A percentile compares a stretch with the other conserved stretches of the same genome.
phyloP scores from a whole-genome alignment of 805 yeast species.

The Ogataea naganishii region DNA sequence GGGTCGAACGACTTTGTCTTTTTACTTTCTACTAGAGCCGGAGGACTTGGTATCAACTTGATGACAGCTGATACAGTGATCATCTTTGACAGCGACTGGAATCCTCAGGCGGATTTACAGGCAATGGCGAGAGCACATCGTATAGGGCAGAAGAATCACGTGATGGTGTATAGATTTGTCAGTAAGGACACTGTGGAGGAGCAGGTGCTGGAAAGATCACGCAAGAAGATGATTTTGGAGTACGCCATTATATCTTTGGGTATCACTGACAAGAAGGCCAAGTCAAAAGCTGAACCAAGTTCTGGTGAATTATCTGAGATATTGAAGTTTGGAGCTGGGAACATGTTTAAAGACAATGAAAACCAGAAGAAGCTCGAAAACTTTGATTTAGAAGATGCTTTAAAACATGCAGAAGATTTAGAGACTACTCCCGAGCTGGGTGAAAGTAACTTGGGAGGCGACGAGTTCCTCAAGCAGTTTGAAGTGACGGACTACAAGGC shows the following conservation, averaged over 20 bases:
- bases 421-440: constrained; percentile 93
- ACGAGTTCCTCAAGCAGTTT: constrained; percentile 92
- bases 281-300: constrained; percentile 64
- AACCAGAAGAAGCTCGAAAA: constrained; percentile 95
- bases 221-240: constrained; percentile 96
- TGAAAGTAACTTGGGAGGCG: constrained; percentile 97
- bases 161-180: constrained; percentile 95
- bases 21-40: constrained; percentile 90
- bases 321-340: constrained; percentile 95
- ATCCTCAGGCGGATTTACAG: constrained; percentile 97
- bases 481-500: constrained; percentile 99
- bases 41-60: constrained; percentile 95
- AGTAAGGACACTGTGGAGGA: constrained; percentile 98
- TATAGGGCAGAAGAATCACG: constrained; percentile 98
- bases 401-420: constrained; percentile 96
- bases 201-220: constrained; percentile 91
- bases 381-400: constrained; percentile 89
- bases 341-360: constrained; percentile 90
- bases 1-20: constrained; percentile 89
- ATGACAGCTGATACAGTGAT: constrained; percentile 99
- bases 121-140: constrained; percentile 99
- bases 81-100: constrained; percentile 98
- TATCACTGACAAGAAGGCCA: constrained; percentile 64
- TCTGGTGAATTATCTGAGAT: constrained; percentile 85
- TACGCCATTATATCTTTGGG: constrained; percentile 96